These are phyloP conservation scores for Bathelium albidoporum DNA, from an alignment of 495 filamentous ascomycete species.

Conservation along the genomic window DNA sequence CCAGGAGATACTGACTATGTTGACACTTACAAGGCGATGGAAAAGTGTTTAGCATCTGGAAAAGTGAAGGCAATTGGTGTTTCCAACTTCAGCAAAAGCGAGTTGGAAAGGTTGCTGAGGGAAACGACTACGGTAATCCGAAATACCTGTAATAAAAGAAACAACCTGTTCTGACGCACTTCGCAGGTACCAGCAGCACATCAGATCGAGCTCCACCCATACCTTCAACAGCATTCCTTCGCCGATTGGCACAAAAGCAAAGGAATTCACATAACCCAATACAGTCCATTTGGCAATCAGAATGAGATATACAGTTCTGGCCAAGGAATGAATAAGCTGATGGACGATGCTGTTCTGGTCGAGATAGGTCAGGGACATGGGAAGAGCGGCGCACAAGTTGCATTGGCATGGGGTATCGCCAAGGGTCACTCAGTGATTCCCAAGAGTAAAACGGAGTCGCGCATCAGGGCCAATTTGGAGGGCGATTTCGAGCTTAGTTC, in stretches of 20 bases:
- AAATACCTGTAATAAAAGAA: not conserved
- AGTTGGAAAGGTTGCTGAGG: conserved; percentile 57
- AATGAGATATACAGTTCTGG: conserved; percentile 49
- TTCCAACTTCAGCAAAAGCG: conserved; percentile 61
- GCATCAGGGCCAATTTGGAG: conserved; percentile 48
- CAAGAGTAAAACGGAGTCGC: conserved; percentile 43
- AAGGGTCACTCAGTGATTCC: conserved; percentile 55
- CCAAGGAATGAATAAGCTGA: conserved; percentile 42
- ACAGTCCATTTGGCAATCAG: conserved; percentile 63
- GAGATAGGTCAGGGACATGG: conserved; percentile 53
- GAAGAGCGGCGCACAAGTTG: conserved; percentile 52
- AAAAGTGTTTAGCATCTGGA: conserved; percentile 44
- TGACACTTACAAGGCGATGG: conserved; percentile 48
- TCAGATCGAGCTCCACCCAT: conserved; percentile 56
- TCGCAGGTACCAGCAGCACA: conserved; percentile 45
- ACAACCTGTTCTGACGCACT: not conserved
- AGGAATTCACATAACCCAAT: conserved; percentile 53
- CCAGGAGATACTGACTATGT: conserved; percentile 25
- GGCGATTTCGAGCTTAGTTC: conserved; percentile 47
- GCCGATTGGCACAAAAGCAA: conserved; percentile 43
- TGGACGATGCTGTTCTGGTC: conserved; percentile 50
- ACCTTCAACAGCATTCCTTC: conserved; percentile 51
- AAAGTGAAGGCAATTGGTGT: conserved; percentile 61
- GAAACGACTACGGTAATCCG: conserved; percentile 41
- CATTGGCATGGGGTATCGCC: conserved; percentile 59